Evolutionary conservation across 495 filamentous ascomycete genomes (phyloP).

Genomic region (Talaromyces borbonicus): DNA sequence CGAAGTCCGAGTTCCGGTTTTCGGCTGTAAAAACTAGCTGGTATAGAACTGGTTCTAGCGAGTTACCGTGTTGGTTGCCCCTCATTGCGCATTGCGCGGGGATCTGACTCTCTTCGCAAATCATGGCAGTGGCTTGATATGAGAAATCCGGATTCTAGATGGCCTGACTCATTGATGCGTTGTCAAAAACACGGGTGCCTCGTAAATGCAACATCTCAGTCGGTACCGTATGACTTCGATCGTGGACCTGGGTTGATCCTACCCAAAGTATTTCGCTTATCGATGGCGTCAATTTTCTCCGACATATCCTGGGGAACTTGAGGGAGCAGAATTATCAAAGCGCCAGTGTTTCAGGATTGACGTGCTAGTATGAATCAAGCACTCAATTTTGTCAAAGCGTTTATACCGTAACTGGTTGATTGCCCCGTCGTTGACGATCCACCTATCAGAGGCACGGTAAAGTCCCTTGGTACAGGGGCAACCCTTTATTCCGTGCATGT

Average conservation of each 20-base stretch:
- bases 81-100: background rate
- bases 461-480: background rate
- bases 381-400: background rate
- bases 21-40: background rate
- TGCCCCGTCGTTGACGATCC: background rate
- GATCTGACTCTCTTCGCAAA: background rate
- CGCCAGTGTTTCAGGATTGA: background rate
- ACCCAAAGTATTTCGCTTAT: background rate
- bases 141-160: background rate
- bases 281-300: background rate
- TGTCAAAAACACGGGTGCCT: background rate
- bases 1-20: background rate
- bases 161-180: background rate
- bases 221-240: background rate
- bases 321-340: no score
- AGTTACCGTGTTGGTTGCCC: background rate
- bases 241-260: background rate
- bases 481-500: background rate
- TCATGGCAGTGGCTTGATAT: no score
- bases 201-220: slow-evolving; percentile 1
- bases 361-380: background rate
- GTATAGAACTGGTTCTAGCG: background rate
- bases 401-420: background rate
- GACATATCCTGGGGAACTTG: background rate
- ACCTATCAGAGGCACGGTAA: slow-evolving; percentile 1